Evolutionary conservation across 2,329 filamentous ascomycete species (phyloP).

Genomic region (Arthroderma uncinatum): DNA sequence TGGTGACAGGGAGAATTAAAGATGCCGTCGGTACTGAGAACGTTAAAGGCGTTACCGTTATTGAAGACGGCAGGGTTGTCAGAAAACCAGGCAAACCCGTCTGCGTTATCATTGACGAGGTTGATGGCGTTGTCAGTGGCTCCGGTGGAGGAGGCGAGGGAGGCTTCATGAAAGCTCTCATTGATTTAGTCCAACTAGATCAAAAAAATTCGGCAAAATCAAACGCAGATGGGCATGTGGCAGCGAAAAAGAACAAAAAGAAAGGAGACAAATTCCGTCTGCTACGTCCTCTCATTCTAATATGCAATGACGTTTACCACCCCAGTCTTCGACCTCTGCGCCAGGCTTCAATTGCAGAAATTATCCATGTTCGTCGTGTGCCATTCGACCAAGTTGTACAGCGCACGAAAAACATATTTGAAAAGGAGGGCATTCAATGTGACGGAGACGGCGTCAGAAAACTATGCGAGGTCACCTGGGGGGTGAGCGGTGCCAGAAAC

Average conservation of each 20-base stretch:
- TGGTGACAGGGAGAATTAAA: slow-evolving; percentile 81
- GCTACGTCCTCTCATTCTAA: slow-evolving; percentile 77
- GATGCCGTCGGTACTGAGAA: slow-evolving; percentile 91
- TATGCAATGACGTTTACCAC: slow-evolving; percentile 96
- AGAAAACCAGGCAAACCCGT: slow-evolving; percentile 72
- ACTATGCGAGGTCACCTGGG: slow-evolving; percentile 55
- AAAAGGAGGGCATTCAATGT: slow-evolving; percentile 75
- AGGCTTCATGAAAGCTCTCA: slow-evolving; percentile 87
- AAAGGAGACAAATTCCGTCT: slow-evolving; percentile 80
- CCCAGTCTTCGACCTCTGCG: slow-evolving; percentile 74
- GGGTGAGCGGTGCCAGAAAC: slow-evolving; percentile 49
- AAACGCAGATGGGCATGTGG: slow-evolving; percentile 16
- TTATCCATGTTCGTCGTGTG: slow-evolving; percentile 84
- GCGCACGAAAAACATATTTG: slow-evolving; percentile 72
- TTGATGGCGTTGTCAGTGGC: slow-evolving; percentile 83
- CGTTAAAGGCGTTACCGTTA: slow-evolving; percentile 55
- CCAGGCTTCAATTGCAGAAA: slow-evolving; percentile 74
- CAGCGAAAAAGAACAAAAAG: slow-evolving; percentile 43
- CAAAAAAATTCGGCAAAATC: slow-evolving; percentile 57
- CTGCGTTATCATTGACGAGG: slow-evolving; percentile 91
- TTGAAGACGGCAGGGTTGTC: slow-evolving; percentile 40
- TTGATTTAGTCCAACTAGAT: slow-evolving; percentile 77
- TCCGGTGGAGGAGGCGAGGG: slow-evolving; percentile 65
- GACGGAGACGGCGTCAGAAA: slow-evolving; percentile 79
- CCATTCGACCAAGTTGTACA: slow-evolving; percentile 73